These are phyloP conservation scores for Sordariomycetes sp. DNA, from an alignment of 2,329 filamentous ascomycete genomes.

Conservation along the genomic window DNA sequence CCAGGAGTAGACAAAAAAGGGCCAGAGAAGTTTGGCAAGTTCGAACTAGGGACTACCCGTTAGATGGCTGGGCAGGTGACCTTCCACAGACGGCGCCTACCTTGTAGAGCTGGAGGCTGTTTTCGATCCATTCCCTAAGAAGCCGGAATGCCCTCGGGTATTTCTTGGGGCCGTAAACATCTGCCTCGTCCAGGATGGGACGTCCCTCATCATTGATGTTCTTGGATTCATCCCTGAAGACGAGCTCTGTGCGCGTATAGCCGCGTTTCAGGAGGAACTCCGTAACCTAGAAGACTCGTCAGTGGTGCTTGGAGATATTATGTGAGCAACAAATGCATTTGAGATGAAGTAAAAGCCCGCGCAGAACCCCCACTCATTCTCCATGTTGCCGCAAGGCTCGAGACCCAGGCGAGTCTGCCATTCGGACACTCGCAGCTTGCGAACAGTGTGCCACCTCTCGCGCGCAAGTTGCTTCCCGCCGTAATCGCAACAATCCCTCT, in stretches of 20 bases:
- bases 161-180: constrained; percentile 57
- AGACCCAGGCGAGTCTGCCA: too few species aligned
- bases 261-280: constrained; percentile 95
- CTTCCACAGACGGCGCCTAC: constrained; percentile 27
- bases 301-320: not conserved
- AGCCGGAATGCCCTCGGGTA: constrained; percentile 67
- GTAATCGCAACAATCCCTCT: too few species aligned
- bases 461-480: too few species aligned
- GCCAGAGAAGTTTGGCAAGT: constrained; percentile 80
- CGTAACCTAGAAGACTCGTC: constrained; percentile 46
- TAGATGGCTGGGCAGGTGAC: not conserved
- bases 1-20: constrained; percentile 87
- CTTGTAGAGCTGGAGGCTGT: constrained; percentile 90
- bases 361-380: not conserved
- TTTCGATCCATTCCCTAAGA: constrained; percentile 76
- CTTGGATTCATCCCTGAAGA: constrained; percentile 82
- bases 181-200: constrained; percentile 59
- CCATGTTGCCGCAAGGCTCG: too few species aligned
- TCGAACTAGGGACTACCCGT: constrained; percentile 51
- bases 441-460: not conserved
- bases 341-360: not conserved
- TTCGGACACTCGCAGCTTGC: too few species aligned
- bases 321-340: not conserved
- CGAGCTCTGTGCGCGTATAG: constrained; percentile 84
- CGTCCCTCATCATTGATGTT: constrained; percentile 73